Evolutionary conservation across 371 early-diverging fungal species (phyloP).

Genomic region (Gilbertella persicaria): DNA sequence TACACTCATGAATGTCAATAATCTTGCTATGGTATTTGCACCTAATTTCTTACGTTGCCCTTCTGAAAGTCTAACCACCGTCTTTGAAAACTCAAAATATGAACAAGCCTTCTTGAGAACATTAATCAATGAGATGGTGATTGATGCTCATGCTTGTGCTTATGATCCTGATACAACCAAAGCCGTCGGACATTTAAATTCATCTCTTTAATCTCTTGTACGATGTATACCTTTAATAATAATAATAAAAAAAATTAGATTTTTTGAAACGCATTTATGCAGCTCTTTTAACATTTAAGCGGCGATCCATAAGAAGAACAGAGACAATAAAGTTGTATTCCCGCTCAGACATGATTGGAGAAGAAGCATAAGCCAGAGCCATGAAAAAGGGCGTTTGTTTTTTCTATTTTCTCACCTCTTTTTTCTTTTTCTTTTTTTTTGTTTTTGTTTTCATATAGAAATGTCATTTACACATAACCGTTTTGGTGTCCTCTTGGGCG

Average conservation of each 20-base stretch:
- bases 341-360: too few species aligned
- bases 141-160: slow-evolving; percentile 27
- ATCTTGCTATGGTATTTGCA: slow-evolving; percentile 97
- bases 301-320: too few species aligned
- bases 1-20: slow-evolving; percentile 88
- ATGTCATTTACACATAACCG: slow-evolving; percentile 40
- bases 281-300: too few species aligned
- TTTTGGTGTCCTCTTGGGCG: slow-evolving; percentile 37
- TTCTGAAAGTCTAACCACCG: slow-evolving; percentile 70
- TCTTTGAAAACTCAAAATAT: slow-evolving; percentile 82
- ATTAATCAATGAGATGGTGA: slow-evolving; percentile 29
- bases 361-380: too few species aligned
- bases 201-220: background rate
- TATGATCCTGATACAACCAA: slow-evolving; percentile 15
- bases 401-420: slow-evolving; percentile 2
- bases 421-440: slow-evolving; percentile 7
- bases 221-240: background rate
- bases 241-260: slow-evolving; percentile 6
- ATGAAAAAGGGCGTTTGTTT: background rate
- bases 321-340: too few species aligned
- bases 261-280: too few species aligned
- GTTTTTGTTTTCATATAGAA: slow-evolving; percentile 2
- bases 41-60: slow-evolving; percentile 93
- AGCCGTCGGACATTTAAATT: slow-evolving; percentile 1
- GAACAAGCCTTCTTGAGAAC: slow-evolving; percentile 55